phyloP scores from a whole-genome alignment of 2,329 filamentous ascomycete genomes.

The Botryotinia globosa region DNA sequence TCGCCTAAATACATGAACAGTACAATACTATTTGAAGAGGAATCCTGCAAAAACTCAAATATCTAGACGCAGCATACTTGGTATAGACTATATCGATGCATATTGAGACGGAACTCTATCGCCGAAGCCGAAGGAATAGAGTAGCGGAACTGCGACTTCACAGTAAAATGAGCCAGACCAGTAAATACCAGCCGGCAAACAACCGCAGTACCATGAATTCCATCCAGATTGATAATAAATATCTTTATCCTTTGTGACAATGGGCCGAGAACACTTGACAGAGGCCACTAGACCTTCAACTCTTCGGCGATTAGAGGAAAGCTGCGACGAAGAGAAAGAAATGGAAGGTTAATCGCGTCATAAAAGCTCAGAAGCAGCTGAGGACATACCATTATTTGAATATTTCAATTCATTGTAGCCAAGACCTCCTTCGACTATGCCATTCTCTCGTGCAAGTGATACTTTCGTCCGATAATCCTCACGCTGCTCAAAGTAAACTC shows the following conservation, averaged over 20 bases:
- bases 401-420: background rate
- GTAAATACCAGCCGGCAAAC: constrained; percentile 44
- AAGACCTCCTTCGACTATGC: background rate
- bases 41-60: constrained; percentile 74
- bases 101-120: constrained; percentile 50
- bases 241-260: constrained; percentile 40
- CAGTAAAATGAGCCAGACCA: constrained; percentile 47
- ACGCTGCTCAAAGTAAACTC: background rate
- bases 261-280: constrained; percentile 33
- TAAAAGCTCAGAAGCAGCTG: constrained; percentile 1
- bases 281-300: constrained; percentile 7
- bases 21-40: constrained; percentile 80
- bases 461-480: background rate
- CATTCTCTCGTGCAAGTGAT: background rate
- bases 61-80: constrained; percentile 43
- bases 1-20: constrained; percentile 67
- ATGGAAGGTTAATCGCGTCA: background rate
- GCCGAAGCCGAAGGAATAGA: constrained; percentile 48
- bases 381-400: background rate
- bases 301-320: background rate
- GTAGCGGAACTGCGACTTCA: constrained; percentile 24
- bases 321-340: background rate
- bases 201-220: constrained; percentile 47
- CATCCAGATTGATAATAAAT: constrained; percentile 50
- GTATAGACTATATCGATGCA: constrained; percentile 47